phyloP scores from a whole-genome alignment of 345 rosid species.

The rapeseed (Brassica napus) region DNA sequence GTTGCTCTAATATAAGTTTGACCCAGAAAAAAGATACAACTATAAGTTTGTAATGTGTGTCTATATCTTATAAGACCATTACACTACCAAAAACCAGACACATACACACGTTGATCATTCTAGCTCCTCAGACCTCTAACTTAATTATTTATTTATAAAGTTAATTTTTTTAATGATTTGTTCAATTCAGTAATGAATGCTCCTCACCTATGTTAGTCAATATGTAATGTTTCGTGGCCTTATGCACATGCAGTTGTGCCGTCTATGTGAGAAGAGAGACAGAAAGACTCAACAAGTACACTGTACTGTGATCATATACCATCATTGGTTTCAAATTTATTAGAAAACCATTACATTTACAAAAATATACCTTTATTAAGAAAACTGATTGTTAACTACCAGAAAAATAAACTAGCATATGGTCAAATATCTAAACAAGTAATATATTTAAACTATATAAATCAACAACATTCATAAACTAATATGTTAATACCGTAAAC shows the following conservation, averaged over 20 bases:
- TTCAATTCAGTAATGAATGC: slow-evolving; percentile 23
- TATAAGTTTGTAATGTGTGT: no score
- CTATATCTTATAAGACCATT: slow-evolving; percentile 26
- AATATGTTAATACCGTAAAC: no score
- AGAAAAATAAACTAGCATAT: no score
- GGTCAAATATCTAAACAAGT: no score
- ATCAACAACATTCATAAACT: no score
- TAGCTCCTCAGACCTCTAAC: slow-evolving; percentile 33
- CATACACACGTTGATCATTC: slow-evolving; percentile 17
- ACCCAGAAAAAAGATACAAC: no score
- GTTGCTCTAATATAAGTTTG: background rate
- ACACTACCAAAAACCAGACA: slow-evolving; percentile 6
- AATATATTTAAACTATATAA: no score
- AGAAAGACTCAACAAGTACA: slow-evolving; percentile 15
- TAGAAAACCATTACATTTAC: background rate
- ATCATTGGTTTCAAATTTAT: slow-evolving; percentile 8
- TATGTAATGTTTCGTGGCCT: slow-evolving; percentile 27
- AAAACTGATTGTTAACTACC: no score
- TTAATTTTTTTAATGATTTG: slow-evolving; percentile 6
- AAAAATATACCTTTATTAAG: no score
- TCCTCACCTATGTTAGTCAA: slow-evolving; percentile 21
- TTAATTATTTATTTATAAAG: background rate
- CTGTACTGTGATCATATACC: background rate
- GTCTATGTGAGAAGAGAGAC: slow-evolving; percentile 17
- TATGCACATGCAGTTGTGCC: slow-evolving; percentile 40